Conservation (phyloP, 352 stramenopile genomes). For the Pythium coloratum region DNA sequence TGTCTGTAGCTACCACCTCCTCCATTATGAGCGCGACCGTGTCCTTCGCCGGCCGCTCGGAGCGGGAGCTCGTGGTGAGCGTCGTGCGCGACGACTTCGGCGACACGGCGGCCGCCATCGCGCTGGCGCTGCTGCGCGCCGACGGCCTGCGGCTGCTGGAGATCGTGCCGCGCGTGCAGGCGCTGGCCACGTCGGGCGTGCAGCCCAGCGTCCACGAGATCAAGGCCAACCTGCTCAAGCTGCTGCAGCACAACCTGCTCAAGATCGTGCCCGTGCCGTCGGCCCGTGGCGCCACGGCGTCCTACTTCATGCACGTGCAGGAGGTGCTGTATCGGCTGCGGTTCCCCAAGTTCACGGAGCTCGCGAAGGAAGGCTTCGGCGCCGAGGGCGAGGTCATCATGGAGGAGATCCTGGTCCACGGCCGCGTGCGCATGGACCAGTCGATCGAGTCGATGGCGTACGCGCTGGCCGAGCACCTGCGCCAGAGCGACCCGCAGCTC, state of each 20-base stretch:
- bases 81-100: conserved; percentile 84
- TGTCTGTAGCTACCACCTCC: background rate
- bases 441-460: conserved; percentile 84
- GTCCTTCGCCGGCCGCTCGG: conserved; percentile 61
- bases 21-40: background rate
- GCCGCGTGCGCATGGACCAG: conserved; percentile 83
- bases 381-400: conserved; percentile 84
- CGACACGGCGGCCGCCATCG: conserved; percentile 61
- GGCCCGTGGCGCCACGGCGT: conserved; percentile 27
- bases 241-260: conserved; percentile 87
- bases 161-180: conserved; percentile 63
- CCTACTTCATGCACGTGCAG: conserved; percentile 75
- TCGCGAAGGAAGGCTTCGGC: conserved; percentile 73
- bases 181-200: conserved; percentile 25
- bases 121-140: conserved; percentile 55
- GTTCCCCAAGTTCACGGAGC: conserved; percentile 84
- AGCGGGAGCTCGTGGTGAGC: conserved; percentile 72
- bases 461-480: conserved; percentile 64
- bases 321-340: conserved; percentile 82
- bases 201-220: conserved; percentile 68
- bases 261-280: conserved; percentile 50
- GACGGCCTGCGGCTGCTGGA: conserved; percentile 69
- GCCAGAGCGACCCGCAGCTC: conserved; percentile 36
- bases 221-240: conserved; percentile 81
- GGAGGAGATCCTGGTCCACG: conserved; percentile 86